These are phyloP conservation scores for Leccinellum rugosiceps DNA, from an alignment of 768 basidiomycete genomes.

Conservation along the genomic window DNA sequence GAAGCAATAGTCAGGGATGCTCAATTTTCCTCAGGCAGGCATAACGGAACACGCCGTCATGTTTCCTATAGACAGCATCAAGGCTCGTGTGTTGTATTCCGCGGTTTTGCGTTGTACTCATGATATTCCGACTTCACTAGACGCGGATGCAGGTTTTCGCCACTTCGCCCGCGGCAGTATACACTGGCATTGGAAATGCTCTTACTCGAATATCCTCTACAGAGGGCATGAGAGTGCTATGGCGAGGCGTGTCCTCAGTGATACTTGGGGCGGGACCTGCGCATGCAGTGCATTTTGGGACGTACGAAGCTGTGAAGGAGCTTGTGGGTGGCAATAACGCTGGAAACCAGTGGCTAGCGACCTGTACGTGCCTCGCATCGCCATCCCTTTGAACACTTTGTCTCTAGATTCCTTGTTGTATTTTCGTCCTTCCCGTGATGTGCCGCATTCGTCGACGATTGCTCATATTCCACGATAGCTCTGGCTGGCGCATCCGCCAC, in stretches of 20 bases:
- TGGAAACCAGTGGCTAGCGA: conserved; percentile 83
- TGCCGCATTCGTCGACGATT: not conserved
- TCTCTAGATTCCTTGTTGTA: not conserved
- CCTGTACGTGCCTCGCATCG: conserved; percentile 55
- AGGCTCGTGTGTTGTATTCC: conserved; percentile 51
- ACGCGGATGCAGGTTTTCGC: conserved; percentile 99
- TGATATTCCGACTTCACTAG: conserved; percentile 38
- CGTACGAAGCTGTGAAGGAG: conserved; percentile 93
- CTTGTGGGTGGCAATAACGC: conserved; percentile 77
- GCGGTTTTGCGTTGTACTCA: conserved; percentile 2
- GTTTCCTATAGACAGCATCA: conserved; percentile 98
- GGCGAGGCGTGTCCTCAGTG: conserved; percentile 95
- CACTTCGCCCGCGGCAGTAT: conserved; percentile 78
- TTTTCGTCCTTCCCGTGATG: not conserved
- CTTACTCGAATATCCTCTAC: conserved; percentile 91
- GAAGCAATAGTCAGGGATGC: not conserved
- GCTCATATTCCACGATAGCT: conserved; percentile 47
- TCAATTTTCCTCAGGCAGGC: conserved; percentile 68
- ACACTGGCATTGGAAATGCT: conserved; percentile 87
- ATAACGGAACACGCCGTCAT: conserved; percentile 99
- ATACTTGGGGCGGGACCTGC: conserved; percentile 97
- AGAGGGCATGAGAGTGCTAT: conserved; percentile 86
- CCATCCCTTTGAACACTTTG: not conserved
- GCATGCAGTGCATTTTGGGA: conserved; percentile 97
- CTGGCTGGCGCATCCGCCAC: conserved; percentile 93